Evolutionary conservation across 192 early-diverging fungal genomes (phyloP).

Genomic region (Coemansia sp.): DNA sequence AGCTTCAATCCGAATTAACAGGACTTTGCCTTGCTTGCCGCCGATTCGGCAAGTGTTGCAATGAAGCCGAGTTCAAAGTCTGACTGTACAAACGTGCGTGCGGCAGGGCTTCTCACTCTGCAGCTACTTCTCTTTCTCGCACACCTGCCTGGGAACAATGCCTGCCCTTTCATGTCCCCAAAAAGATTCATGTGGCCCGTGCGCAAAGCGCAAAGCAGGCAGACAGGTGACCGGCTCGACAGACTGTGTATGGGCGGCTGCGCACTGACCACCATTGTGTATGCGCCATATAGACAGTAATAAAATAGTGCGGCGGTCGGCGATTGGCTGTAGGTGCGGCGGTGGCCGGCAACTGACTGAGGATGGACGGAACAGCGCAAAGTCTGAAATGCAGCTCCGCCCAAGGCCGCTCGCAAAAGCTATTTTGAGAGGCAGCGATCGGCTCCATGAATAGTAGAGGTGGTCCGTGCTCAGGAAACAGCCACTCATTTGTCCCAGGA

Average conservation of each 20-base stretch:
- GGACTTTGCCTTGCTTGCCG: neutral
- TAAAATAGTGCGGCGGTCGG: neutral
- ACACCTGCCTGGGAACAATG: neutral
- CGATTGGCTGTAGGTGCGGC: neutral
- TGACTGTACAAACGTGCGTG: neutral
- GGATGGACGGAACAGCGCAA: neutral
- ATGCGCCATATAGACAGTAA: neutral
- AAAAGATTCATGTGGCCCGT: neutral
- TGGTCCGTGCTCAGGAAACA: conserved; percentile 7
- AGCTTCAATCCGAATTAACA: neutral
- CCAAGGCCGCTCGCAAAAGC: conserved; percentile 3
- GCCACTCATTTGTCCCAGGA: neutral
- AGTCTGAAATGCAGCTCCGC: neutral
- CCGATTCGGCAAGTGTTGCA: neutral
- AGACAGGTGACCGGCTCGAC: neutral
- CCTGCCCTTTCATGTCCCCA: neutral
- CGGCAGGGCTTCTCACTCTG: neutral
- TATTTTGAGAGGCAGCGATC: conserved; percentile 15
- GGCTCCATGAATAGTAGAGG: neutral
- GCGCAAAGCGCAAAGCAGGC: neutral
- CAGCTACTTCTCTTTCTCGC: neutral
- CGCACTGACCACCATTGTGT: conserved; percentile 9
- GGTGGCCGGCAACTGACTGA: neutral
- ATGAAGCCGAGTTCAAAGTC: neutral
- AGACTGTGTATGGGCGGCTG: neutral